Evolutionary conservation across 768 basidiomycete genomes (phyloP).

Genomic region (Lactarius pseudohatsudake): DNA sequence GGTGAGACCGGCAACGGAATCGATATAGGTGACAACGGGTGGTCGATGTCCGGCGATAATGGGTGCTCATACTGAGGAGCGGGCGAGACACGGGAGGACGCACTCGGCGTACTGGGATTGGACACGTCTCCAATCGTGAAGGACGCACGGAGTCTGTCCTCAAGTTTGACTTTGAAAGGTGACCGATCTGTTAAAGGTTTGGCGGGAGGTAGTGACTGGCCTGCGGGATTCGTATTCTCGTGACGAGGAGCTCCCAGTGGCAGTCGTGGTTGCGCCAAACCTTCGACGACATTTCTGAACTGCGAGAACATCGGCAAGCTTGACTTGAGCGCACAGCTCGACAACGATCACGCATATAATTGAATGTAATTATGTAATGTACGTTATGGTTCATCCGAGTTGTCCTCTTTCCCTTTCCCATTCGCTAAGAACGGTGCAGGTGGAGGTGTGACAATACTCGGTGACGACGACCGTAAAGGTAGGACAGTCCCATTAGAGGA

Average conservation of each 20-base stretch:
- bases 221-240: constrained; percentile 32
- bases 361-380: constrained; percentile 6
- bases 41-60: constrained; percentile 33
- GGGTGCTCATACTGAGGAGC: constrained; percentile 37
- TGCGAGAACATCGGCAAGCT: constrained; percentile 63
- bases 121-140: constrained; percentile 59
- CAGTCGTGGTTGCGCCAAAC: constrained; percentile 51
- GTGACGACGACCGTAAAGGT: constrained; percentile 19
- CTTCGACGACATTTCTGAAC: constrained; percentile 72
- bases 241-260: constrained; percentile 36
- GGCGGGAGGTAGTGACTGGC: constrained; percentile 26
- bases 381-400: constrained; percentile 5
- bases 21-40: constrained; percentile 31
- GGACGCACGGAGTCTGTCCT: constrained; percentile 74
- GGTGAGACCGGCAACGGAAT: constrained; percentile 26
- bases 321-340: neutral
- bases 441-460: constrained; percentile 24
- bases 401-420: constrained; percentile 61
- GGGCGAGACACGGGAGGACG: constrained; percentile 46
- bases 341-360: neutral
- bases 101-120: constrained; percentile 42
- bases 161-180: constrained; percentile 58
- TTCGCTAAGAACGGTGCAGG: constrained; percentile 35
- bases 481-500: constrained; percentile 14
- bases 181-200: constrained; percentile 32